These are phyloP conservation scores for Ophiognomonia clavigignenti-juglandacearum DNA, from an alignment of 2,329 filamentous ascomycete genomes.

Conservation along the genomic window DNA sequence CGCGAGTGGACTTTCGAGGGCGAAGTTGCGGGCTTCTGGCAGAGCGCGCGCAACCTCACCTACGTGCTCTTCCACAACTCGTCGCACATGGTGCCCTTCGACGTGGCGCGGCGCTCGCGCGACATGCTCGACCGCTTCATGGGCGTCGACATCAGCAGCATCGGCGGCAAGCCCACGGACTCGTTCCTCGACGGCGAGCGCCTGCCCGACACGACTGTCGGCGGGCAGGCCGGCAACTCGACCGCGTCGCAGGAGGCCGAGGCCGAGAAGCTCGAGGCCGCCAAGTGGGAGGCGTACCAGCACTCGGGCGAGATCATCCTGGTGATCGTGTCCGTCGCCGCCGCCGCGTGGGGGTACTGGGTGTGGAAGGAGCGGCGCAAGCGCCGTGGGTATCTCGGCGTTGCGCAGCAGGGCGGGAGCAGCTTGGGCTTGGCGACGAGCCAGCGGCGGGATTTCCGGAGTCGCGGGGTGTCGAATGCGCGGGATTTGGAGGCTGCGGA, in stretches of 20 bases:
- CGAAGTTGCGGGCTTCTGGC: slow-evolving; percentile 83
- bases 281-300: slow-evolving; percentile 85
- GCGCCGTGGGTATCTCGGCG: slow-evolving; percentile 45
- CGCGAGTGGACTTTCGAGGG: slow-evolving; percentile 93
- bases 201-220: slow-evolving; percentile 70
- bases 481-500: slow-evolving; percentile 59
- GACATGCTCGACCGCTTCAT: slow-evolving; percentile 99
- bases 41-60: slow-evolving; percentile 89
- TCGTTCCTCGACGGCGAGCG: slow-evolving; percentile 83
- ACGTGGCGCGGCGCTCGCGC: slow-evolving; percentile 77
- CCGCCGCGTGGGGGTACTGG: slow-evolving; percentile 68
- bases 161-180: slow-evolving; percentile 75
- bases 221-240: slow-evolving; percentile 54
- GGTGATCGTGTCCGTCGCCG: slow-evolving; percentile 72
- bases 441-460: slow-evolving; percentile 33
- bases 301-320: slow-evolving; percentile 83
- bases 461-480: slow-evolving; percentile 32
- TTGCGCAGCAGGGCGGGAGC: slow-evolving; percentile 27
- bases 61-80: slow-evolving; percentile 95
- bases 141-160: slow-evolving; percentile 82
- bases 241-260: slow-evolving; percentile 63
- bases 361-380: slow-evolving; percentile 59
- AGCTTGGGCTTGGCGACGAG: slow-evolving; percentile 34
- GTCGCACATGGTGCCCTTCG: slow-evolving; percentile 97
- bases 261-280: slow-evolving; percentile 70